phyloP scores from a whole-genome alignment of 1,284 basidiomycete species.

The Gomphus bonarii region DNA sequence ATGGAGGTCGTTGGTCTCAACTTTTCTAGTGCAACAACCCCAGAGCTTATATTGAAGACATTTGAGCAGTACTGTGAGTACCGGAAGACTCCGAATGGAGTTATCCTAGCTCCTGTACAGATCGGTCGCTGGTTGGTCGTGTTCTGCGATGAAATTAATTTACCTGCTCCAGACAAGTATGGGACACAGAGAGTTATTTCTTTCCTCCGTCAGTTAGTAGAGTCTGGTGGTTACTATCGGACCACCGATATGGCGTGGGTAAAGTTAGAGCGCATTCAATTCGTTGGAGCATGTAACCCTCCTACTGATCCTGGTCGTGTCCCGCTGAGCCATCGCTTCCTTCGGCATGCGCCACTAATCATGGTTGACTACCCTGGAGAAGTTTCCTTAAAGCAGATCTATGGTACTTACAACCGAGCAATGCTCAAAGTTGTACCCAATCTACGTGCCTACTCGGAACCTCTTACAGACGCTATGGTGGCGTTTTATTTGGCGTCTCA shows the following conservation, averaged over 20 bases:
- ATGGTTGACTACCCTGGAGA: conserved; percentile 99
- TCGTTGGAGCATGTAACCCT: conserved; percentile 98
- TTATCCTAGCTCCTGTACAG: conserved; percentile 87
- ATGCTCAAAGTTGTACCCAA: conserved; percentile 93
- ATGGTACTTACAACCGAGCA: conserved; percentile 97
- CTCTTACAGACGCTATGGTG: conserved; percentile 97
- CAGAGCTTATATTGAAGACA: conserved; percentile 95
- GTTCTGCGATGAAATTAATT: conserved; percentile 99
- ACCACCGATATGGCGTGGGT: conserved; percentile 96
- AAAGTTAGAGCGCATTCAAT: conserved; percentile 94
- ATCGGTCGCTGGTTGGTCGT: conserved; percentile 98
- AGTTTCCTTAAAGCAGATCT: conserved; percentile 95
- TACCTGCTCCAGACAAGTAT: conserved; percentile 96
- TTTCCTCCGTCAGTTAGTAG: conserved; percentile 95
- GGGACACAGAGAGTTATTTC: conserved; percentile 98
- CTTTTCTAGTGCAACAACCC: conserved; percentile 98
- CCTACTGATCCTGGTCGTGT: conserved; percentile 99
- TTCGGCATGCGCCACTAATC: conserved; percentile 95
- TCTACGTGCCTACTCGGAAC: conserved; percentile 86
- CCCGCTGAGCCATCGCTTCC: conserved; percentile 93
- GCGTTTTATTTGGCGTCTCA: conserved; percentile 92
- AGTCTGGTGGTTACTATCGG: conserved; percentile 93
- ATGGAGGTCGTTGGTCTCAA: conserved; percentile 99
- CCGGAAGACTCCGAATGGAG: conserved; percentile 94
- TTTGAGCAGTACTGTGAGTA: conserved; percentile 99